Percentiles rank a stretch among this genome's conserved stretches.
These are phyloP conservation scores for Hevea brasiliensis DNA, from an alignment of 345 rosid species.

Conservation along the genomic window DNA sequence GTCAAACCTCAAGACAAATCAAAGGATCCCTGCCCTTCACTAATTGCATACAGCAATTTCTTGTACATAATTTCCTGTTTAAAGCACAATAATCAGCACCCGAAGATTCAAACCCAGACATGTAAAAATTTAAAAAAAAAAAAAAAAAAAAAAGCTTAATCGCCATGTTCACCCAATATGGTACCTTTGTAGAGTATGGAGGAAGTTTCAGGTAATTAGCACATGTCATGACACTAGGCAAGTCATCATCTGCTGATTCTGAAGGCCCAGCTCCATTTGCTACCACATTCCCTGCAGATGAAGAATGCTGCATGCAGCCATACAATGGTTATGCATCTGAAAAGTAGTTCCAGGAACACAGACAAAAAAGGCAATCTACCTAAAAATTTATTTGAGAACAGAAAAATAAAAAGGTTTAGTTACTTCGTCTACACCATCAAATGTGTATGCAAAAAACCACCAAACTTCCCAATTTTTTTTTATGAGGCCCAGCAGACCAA, in stretches of 20 bases:
- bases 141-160: background rate
- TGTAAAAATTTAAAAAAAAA: too few relatives aligned
- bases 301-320: slow-evolving; percentile 67
- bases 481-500: too few relatives aligned
- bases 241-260: slow-evolving; percentile 90
- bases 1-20: slow-evolving; percentile 73
- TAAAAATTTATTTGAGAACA: too few relatives aligned
- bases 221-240: slow-evolving; percentile 99
- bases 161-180: background rate
- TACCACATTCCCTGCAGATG: slow-evolving; percentile 57
- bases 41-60: slow-evolving; percentile 88
- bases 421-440: too few relatives aligned
- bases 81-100: slow-evolving; percentile 17
- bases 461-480: too few relatives aligned
- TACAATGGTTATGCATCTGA: background rate
- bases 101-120: background rate
- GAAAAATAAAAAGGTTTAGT: too few relatives aligned
- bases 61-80: slow-evolving; percentile 94
- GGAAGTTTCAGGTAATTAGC: slow-evolving; percentile 99
- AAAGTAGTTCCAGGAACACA: background rate
- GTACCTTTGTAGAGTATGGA: slow-evolving; percentile 95
- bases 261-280: slow-evolving; percentile 64
- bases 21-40: slow-evolving; percentile 97
- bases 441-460: too few relatives aligned
- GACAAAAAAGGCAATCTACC: too few relatives aligned